phyloP scores from a whole-genome alignment of 371 early-diverging fungal species.

The Actinomortierella wolfii region DNA sequence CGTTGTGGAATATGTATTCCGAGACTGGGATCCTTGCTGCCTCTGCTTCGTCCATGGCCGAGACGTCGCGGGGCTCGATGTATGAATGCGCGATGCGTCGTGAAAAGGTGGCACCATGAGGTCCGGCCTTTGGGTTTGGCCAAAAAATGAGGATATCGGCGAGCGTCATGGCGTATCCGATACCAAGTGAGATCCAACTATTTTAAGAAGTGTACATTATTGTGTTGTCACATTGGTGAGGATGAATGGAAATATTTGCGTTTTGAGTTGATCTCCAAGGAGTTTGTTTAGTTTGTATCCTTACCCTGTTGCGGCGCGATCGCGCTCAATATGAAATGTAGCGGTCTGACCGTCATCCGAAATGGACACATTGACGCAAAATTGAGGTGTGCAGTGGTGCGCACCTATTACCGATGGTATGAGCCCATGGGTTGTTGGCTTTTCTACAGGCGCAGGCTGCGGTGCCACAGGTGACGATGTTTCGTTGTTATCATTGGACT shows the following conservation, averaged over 20 bases:
- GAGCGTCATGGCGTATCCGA: slow-evolving; percentile 43
- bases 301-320: slow-evolving; percentile 15
- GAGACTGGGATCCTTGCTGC: slow-evolving; percentile 4
- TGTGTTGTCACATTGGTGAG: too few relatives aligned
- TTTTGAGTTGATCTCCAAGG: too few relatives aligned
- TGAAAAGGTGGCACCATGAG: slow-evolving; percentile 25
- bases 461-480: neutral
- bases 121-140: slow-evolving; percentile 20
- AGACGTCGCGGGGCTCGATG: slow-evolving; percentile 16
- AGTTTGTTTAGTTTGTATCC: too few relatives aligned
- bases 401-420: slow-evolving; percentile 22
- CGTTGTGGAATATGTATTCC: slow-evolving; percentile 37
- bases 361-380: slow-evolving; percentile 36
- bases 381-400: slow-evolving; percentile 34
- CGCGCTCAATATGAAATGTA: slow-evolving; percentile 40
- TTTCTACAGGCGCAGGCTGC: slow-evolving; percentile 8
- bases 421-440: slow-evolving; percentile 14
- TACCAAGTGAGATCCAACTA: slow-evolving; percentile 32
- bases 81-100: slow-evolving; percentile 34
- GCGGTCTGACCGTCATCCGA: slow-evolving; percentile 32
- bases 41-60: too few relatives aligned
- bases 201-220: too few relatives aligned
- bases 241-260: too few relatives aligned
- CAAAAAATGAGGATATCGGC: slow-evolving; percentile 39
- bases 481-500: neutral